Evolutionary conservation across 2,329 filamentous ascomycete genomes (phyloP).

Genomic region (Neoascochyta sp.): DNA sequence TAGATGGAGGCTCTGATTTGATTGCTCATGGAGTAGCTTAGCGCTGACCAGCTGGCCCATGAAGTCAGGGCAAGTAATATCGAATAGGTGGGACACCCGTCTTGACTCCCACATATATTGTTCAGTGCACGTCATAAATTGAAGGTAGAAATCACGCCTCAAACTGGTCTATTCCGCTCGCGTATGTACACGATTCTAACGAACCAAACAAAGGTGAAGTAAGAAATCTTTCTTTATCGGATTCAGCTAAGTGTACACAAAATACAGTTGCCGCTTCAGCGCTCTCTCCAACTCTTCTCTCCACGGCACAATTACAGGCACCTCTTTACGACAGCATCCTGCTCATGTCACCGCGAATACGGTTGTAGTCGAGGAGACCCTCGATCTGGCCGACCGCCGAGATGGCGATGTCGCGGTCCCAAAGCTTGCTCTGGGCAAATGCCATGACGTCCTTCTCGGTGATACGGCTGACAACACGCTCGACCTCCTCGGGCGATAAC

Average conservation of each 20-base stretch:
- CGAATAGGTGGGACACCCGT: no score
- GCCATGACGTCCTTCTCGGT: slow-evolving; percentile 96
- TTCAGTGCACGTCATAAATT: no score
- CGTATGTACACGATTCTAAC: slow-evolving; percentile 6
- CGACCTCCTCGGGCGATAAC: slow-evolving; percentile 88
- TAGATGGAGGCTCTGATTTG: no score
- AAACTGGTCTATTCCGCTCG: slow-evolving; percentile 5
- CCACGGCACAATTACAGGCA: slow-evolving; percentile 2
- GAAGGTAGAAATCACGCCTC: no score
- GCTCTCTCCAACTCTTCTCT: slow-evolving; percentile 6
- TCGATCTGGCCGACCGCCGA: slow-evolving; percentile 92
- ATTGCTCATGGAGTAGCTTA: no score
- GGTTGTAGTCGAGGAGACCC: slow-evolving; percentile 72
- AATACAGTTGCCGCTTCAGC: slow-evolving; percentile 28
- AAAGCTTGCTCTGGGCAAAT: slow-evolving; percentile 90
- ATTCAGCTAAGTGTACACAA: slow-evolving; percentile 36
- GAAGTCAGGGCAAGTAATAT: no score
- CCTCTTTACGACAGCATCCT: slow-evolving; percentile 56
- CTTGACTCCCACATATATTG: no score
- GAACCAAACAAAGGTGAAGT: slow-evolving; percentile 11
- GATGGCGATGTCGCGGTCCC: slow-evolving; percentile 95
- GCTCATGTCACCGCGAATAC: slow-evolving; percentile 81
- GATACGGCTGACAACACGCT: slow-evolving; percentile 82
- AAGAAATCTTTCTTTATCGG: slow-evolving; percentile 28
- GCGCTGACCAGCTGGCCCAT: no score